Evolutionary conservation across 2,329 filamentous ascomycete species (phyloP), one percentile per base, ranked within the genome.

Genomic region (Arthrobotrys iridis): DNA sequence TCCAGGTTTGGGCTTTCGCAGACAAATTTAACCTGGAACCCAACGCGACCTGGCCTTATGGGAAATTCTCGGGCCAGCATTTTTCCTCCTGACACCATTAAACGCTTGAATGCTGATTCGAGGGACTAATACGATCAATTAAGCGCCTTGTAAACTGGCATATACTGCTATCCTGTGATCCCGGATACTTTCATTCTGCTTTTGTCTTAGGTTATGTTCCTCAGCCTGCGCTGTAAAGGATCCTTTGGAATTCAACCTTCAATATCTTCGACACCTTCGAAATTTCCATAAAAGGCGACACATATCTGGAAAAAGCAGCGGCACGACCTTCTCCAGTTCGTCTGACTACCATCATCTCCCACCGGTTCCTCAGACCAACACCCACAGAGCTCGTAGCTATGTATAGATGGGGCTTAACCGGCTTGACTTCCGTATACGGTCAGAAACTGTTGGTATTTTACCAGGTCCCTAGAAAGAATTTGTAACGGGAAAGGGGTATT

Each of bases 351-450:
- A n/a, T 55, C 50, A 37, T 22, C 50, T 7, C 3, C 18, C n/a
- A 11, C 30, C 30, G 30, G 30, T 55, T 8, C n/a, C 30, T 18
- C 30, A 37, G 10, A 24, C n/a, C 5, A 37, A n/a, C 10, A 55
- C 13, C 26, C 30, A 45, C 43, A 55, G 37, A 66, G 50, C 37
- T 33, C 1, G 50, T 55, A 55, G 30, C 50, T 55, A 55, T 37
- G 8, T 18, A 28, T 37, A 20, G 28, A 57, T 52, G 55, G 71
- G 40, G 10, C 66, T 10, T 26, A 33, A 65, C 63, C 63, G 71
- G 26, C 57, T 68, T 68, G 63, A 68, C 58, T 75, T 63, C 71
- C 71, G 59, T 26, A 64, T 68, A 75, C 48, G 63, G 63, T 58
- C 11, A 59, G 22, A 55, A 60, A 45, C 35, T 59, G 71, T 68